phyloP scores from a whole-genome alignment of 75 land plant species.

The Isoetes taiwanensis region DNA sequence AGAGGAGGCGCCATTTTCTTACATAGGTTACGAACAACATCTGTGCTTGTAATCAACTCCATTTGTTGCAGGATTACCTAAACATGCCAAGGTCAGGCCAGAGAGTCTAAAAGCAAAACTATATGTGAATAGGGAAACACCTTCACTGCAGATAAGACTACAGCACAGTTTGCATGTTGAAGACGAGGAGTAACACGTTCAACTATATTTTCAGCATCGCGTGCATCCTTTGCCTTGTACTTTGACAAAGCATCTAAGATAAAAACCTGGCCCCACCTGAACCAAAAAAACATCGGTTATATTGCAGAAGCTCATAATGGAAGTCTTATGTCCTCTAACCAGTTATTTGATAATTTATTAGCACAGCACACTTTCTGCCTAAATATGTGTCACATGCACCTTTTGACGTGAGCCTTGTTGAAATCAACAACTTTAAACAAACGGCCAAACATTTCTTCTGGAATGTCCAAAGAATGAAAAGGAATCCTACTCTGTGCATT shows the following conservation, averaged over 20 bases:
- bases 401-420: too few relatives aligned
- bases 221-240: slow-evolving; percentile 96
- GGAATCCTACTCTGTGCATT: slow-evolving; percentile 94
- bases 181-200: slow-evolving; percentile 96
- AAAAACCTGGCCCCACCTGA: slow-evolving; percentile 99
- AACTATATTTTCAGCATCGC: slow-evolving; percentile 98
- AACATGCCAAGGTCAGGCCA: neutral
- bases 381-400: too few relatives aligned
- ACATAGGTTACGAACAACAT: slow-evolving; percentile 91
- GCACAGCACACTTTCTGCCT: too few relatives aligned
- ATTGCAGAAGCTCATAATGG: too few relatives aligned
- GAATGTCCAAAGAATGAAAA: neutral
- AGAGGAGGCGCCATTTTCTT: slow-evolving; percentile 99
- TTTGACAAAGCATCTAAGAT: slow-evolving; percentile 91
- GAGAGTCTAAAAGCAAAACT: too few relatives aligned
- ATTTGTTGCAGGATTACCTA: slow-evolving; percentile 99
- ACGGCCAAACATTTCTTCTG: neutral
- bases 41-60: slow-evolving; percentile 96
- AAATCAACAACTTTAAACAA: neutral
- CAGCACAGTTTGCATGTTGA: slow-evolving; percentile 99
- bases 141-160: slow-evolving; percentile 99
- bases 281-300: slow-evolving; percentile 7
- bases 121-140: slow-evolving; percentile 15
- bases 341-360: too few relatives aligned
- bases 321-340: too few relatives aligned